A percentile compares a stretch with the other conserved stretches of the same genome.
Conservation (phyloP, 108 stramenopile species). For the Mediolabrus comicus region DNA sequence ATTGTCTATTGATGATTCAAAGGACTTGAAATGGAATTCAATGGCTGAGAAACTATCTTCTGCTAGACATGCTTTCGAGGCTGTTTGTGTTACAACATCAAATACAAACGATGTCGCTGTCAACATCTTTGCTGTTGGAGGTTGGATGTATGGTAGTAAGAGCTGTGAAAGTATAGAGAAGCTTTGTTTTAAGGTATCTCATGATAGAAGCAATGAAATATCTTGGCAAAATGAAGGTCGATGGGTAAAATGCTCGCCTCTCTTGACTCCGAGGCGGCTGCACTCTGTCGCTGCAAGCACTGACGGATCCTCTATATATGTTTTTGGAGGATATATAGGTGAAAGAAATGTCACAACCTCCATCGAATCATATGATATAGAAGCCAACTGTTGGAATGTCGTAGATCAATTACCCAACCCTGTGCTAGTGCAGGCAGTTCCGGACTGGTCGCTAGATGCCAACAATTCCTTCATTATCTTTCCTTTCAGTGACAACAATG, state of each 20-base stretch:
- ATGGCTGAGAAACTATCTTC: conserved; percentile 18
- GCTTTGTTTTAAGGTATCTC: conserved; percentile 2
- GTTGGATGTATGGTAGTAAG: conserved; percentile 32
- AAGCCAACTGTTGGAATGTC: conserved; percentile 11
- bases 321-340: conserved; percentile 27
- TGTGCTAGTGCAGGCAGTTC: conserved; percentile 24
- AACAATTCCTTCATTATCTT: conserved; percentile 24
- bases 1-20: not conserved
- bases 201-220: not conserved
- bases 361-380: conserved; percentile 26
- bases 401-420: conserved; percentile 17
- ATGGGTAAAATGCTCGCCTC: conserved; percentile 26
- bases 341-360: conserved; percentile 25
- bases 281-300: conserved; percentile 28
- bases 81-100: conserved; percentile 11
- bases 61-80: conserved; percentile 34
- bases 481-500: conserved; percentile 8
- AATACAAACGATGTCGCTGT: not conserved
- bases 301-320: conserved; percentile 26
- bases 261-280: conserved; percentile 26
- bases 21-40: conserved; percentile 11
- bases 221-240: not conserved
- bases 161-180: conserved; percentile 26
- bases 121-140: conserved; percentile 23
- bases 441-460: conserved; percentile 15